Conservation (phyloP, 1,284 basidiomycete genomes). For the Puccinia coronata region DNA sequence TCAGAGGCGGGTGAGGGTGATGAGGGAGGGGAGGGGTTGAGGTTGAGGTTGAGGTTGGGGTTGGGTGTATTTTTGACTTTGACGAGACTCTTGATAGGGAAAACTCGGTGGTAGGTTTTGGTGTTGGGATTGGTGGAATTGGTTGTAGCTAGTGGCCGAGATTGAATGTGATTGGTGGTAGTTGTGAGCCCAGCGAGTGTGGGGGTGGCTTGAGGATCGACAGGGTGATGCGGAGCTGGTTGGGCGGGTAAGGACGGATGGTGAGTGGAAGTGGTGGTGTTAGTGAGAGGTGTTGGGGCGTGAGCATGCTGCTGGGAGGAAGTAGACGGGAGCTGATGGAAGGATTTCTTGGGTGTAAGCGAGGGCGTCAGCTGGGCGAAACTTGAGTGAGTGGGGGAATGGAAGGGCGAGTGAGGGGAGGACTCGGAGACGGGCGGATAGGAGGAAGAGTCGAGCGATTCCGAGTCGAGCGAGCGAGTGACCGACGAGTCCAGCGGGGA, state of each 20-base stretch:
- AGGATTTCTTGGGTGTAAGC: not conserved
- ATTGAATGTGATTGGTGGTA: not conserved
- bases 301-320: not conserved
- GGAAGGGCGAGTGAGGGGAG: not conserved
- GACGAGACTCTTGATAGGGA: constrained; percentile 13
- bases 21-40: not conserved
- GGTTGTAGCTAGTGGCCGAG: not conserved
- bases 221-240: too few species aligned
- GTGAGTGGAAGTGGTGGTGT: not conserved
- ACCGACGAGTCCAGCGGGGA: not conserved
- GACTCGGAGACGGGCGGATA: not conserved
- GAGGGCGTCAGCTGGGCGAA: not conserved
- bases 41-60: too few species aligned
- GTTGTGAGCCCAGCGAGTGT: not conserved
- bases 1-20: not conserved
- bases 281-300: not conserved
- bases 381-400: not conserved
- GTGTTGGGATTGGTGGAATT: not conserved
- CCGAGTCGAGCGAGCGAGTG: not conserved
- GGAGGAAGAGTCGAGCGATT: not conserved
- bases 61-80: not conserved
- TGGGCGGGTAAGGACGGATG: not conserved
- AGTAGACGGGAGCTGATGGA: not conserved
- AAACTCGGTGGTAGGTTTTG: not conserved
- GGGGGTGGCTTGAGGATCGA: not conserved